phyloP scores from a whole-genome alignment of 2,329 filamentous ascomycete species.

The Passalora sequoiae region DNA sequence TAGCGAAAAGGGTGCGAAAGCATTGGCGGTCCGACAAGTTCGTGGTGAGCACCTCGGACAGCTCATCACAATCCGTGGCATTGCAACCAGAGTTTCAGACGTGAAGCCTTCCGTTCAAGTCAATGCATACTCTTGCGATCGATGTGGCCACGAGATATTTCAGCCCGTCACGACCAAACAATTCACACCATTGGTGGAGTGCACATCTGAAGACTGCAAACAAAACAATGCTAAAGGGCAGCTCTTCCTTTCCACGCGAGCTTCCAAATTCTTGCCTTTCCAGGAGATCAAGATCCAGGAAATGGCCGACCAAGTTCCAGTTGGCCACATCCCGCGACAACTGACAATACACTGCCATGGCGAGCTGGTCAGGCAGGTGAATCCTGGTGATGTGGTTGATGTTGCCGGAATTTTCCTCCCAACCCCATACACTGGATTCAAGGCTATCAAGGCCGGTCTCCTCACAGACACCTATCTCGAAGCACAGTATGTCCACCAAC shows the following conservation, averaged over 20 bases:
- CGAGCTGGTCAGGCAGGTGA: slow-evolving; percentile 76
- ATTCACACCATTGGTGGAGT: slow-evolving; percentile 79
- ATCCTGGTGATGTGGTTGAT: slow-evolving; percentile 90
- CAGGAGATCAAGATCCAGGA: slow-evolving; percentile 99
- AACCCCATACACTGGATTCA: slow-evolving; percentile 97
- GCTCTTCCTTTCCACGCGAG: slow-evolving; percentile 87
- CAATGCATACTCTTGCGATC: slow-evolving; percentile 95
- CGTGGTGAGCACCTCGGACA: slow-evolving; percentile 87
- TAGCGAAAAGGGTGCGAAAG: slow-evolving; percentile 54
- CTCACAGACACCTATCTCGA: slow-evolving; percentile 96
- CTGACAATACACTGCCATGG: slow-evolving; percentile 88
- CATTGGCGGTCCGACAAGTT: slow-evolving; percentile 86
- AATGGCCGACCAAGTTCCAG: slow-evolving; percentile 97
- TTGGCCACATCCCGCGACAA: slow-evolving; percentile 91
- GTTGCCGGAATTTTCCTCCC: slow-evolving; percentile 93
- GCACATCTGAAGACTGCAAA: slow-evolving; percentile 84
- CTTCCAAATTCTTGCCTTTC: slow-evolving; percentile 94
- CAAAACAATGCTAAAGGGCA: slow-evolving; percentile 89
- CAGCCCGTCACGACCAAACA: slow-evolving; percentile 89
- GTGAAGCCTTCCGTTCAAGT: slow-evolving; percentile 97
- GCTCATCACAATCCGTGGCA: slow-evolving; percentile 89
- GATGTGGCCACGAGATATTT: slow-evolving; percentile 95
- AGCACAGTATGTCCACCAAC: slow-evolving; percentile 86
- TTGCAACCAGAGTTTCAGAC: slow-evolving; percentile 90
- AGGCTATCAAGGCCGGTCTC: slow-evolving; percentile 92